These are phyloP conservation scores for Bonia amplexicaulis DNA, from an alignment of 176 grass and related monocot species.

Conservation along the genomic window DNA sequence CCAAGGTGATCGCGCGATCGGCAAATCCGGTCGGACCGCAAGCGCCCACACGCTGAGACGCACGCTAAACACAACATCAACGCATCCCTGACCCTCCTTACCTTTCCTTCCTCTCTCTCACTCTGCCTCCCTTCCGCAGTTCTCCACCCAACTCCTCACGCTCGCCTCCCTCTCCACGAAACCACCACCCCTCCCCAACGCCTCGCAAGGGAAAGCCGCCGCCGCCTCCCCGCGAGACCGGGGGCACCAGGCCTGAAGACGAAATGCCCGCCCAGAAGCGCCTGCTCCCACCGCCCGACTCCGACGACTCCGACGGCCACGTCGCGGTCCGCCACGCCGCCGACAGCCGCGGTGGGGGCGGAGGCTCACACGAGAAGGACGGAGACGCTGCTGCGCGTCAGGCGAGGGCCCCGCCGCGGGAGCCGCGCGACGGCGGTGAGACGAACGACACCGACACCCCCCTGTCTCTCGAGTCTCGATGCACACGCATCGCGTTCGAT, in stretches of 20 bases:
- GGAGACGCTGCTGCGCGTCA: neutral
- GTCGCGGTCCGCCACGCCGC: neutral
- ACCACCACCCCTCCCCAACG: slow-evolving; percentile 16
- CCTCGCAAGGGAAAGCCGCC: slow-evolving; percentile 5
- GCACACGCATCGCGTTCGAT: slow-evolving; percentile 6
- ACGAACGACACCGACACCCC: neutral
- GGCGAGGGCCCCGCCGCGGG: neutral
- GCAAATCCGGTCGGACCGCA: slow-evolving; percentile 15
- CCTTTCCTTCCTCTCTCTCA: neutral
- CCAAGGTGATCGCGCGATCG: slow-evolving; percentile 1
- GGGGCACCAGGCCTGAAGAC: neutral
- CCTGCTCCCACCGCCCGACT: slow-evolving; percentile 24
- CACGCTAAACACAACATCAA: slow-evolving; percentile 16
- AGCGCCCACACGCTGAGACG: slow-evolving; percentile 3
- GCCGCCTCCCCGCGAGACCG: neutral
- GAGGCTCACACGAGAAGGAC: neutral
- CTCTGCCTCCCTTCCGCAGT: slow-evolving; percentile 3
- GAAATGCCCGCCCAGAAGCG: slow-evolving; percentile 43
- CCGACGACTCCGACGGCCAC: slow-evolving; percentile 14
- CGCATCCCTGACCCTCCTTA: neutral
- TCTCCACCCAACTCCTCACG: slow-evolving; percentile 23
- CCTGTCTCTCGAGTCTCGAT: slow-evolving; percentile 20
- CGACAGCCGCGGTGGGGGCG: neutral
- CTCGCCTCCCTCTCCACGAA: slow-evolving; percentile 35
- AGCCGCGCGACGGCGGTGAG: slow-evolving; percentile 33